A percentile compares a stretch with the other conserved stretches of the same genome.
Conservation (phyloP, 441 rosid species). For the Aleurites moluccanus region DNA sequence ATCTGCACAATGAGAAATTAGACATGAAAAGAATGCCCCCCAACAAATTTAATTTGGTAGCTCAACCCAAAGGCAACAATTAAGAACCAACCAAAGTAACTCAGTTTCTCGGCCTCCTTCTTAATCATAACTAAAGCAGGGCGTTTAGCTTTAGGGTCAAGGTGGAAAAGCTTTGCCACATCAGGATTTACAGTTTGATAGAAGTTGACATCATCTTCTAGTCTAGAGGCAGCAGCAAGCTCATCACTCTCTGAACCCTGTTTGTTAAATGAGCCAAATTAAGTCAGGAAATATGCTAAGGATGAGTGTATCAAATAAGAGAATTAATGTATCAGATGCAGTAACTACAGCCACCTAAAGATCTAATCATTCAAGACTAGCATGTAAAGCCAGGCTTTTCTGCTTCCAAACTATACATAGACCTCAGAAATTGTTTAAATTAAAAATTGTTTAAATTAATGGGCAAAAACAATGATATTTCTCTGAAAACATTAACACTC, state of each 20-base stretch:
- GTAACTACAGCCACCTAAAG: background rate
- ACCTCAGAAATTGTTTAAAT: background rate
- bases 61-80: background rate
- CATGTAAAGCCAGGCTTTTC: background rate
- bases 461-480: background rate
- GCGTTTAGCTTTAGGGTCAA: conserved; percentile 70
- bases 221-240: conserved; percentile 82
- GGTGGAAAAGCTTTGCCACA: conserved; percentile 87
- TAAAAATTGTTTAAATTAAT: background rate
- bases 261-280: background rate
- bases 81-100: conserved; percentile 64
- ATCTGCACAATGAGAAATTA: conserved; percentile 49
- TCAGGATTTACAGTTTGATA: conserved; percentile 85
- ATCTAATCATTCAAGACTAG: conserved; percentile 13
- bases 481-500: background rate
- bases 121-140: conserved; percentile 81
- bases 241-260: conserved; percentile 86
- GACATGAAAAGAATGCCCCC: conserved; percentile 17
- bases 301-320: background rate
- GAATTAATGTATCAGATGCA: background rate
- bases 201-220: conserved; percentile 87
- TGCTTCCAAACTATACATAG: background rate
- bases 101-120: conserved; percentile 73
- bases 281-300: background rate
- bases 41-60: conserved; percentile 3